Base-by-base conservation (phyloP, 352 stramenopile genomes). In the Globisporangium barbulae region DNA sequence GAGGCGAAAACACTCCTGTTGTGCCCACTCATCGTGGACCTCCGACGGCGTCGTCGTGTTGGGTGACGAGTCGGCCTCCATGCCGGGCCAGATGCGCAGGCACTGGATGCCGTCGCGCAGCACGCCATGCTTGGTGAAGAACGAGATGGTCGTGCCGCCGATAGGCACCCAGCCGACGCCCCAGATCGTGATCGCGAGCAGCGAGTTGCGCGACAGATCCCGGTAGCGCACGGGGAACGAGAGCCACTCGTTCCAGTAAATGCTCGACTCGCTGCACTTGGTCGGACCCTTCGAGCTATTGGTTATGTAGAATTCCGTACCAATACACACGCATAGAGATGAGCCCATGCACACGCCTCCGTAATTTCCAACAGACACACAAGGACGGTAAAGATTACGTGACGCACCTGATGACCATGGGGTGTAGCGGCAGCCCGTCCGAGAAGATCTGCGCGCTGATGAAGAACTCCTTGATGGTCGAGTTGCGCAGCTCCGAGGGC, bases 201-300 rank as follows among this genome's bases (percentile, higher is more conserved):
- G 73, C 49, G 89, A 88, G 67, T 96, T 90, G 58, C 86, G 83
- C 42, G 88, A 91, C 21, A 97, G 73, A 44, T 97, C 90, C 21
- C 86, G 80, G 63, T 96, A 96, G 19, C 81, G 81, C 48, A 96
- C 78, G 2, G 89, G 89, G 59, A 94, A 92, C 30, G 79, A 85
- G 19, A 96, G 78, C 89, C 89, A 96, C 64, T 96, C 84, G 68
- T 90, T 91, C 87, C 87, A 96, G 68, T 93, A 89, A 49, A 94
- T 90, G 37, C 73, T 93, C 50, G 87, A 92, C 64, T 93, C 88
- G 64, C 83, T 94, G 75, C 81, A 90, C 70, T 96, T 93, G 59
- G 81, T 92, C 44, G 85, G 87, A 10, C 74, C 80, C 59, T 93
- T 94, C 47, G 87, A 92, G 67, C 85, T 87, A 35, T 17, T 35